Evolutionary conservation across 2,329 filamentous ascomycete species (phyloP), one percentile per base, ranked within the genome.

Genomic region (Xenosphaeropsis pyriputrescens): DNA sequence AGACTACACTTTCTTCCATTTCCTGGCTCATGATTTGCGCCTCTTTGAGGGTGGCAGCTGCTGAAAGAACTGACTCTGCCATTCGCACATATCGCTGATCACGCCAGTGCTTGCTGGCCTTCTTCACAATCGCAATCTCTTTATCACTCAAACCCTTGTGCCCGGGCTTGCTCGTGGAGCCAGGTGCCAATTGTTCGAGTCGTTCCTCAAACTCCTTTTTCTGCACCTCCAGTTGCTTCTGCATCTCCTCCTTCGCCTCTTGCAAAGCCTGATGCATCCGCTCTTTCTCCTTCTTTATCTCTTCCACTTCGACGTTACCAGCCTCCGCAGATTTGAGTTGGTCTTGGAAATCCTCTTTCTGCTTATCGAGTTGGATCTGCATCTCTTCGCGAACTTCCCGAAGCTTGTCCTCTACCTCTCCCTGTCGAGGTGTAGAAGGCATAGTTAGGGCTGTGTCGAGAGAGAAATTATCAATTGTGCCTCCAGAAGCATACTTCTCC

Each of bases 11-110:
- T 56, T 95, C 91, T 48, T 91, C 84, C 63, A 98, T 82, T 50
- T 93, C 85, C 49, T 94, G 89, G 62, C 88, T 93, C 85, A 98
- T 91, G 43, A 98, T 79, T 54, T 98, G 91, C 2, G 91, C 91
- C 59, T 98, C 91, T 56, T 98, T 98, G 41, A 98, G 60, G 18
- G 79, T 74, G 6, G 84, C 77, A 2, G 89, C 89, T 55, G 93
- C 80, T 53, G 93, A 86, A 34, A 98, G 65, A 18, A 96, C 79
- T 2, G 79, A 75, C 57, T 96, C 91, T 3, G 89, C 88, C 84
- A 98, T 94, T 39, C 80, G 79, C 41, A 98, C 85, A 50, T 89
- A 95, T 51, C 85, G 83, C 19, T 85, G 77, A 47, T 80, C 71
- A 43, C 77, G 76, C 91, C 91, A 98, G 48, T 81, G 77, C 43